Base-by-base conservation (phyloP, 352 stramenopile genomes). In the Phytopythium sindhum region DNA sequence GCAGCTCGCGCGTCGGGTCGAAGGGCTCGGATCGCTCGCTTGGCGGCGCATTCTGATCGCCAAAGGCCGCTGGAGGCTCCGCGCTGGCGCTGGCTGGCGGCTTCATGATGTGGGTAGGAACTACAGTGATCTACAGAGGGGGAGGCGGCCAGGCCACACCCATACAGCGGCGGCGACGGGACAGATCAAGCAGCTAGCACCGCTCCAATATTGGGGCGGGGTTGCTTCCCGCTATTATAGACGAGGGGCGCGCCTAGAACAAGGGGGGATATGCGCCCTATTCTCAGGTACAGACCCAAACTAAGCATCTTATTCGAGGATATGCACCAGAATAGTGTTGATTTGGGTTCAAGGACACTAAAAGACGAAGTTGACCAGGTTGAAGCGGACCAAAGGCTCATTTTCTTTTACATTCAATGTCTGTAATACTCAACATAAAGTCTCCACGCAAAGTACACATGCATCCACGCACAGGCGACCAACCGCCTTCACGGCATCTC, bases 401-500 rank as follows among this genome's bases (percentile, higher is more conserved):
- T n/a, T 17, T 26, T 10, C 0, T 50, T 50, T 26, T 50, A 50
- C 42, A 15, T 5, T 0, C 23, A 28, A 12, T 53, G n/a, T 31
- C n/a, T 31, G 45, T 31, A 31, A 6, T 15, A 45, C n/a, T 23
- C 42, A 12, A 26, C 23, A 33, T 23, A 31, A 35, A n/a, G 23
- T 37, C 7, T 35, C 8, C 14, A 0, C 41, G 14, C 8, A 41
- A 17, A 39, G 23, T 5, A 41, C 19, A 4, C 51, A 44, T 39
- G 31, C 14, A 56, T n/a, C 10, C 26, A 39, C 9, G 39, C 5
- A 17, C 39, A 45, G 33, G 10, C 5, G 33, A n/a, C n/a, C 24
- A 11, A 2, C 4, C 10, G 11, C 47, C 47, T 19, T 58, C 31
- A 58, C 28, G 65, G 37, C 55, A 67, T n/a, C n/a, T 80, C 73